Evolutionary conservation across 192 early-diverging fungal species (phyloP), one percentile per base, ranked within the genome.

Genomic region (Coemansia sp.): DNA sequence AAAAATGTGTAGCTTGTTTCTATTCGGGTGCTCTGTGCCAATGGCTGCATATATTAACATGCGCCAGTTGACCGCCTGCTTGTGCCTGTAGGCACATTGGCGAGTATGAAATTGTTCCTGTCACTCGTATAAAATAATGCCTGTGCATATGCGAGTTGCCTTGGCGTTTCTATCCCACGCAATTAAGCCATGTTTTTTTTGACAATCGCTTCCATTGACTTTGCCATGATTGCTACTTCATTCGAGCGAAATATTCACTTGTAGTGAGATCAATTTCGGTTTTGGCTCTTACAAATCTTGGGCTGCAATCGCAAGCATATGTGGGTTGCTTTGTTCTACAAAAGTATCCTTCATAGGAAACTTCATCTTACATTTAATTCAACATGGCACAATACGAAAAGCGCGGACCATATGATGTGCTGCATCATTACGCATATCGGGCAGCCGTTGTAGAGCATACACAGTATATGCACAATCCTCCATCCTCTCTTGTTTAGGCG

Each of bases 11-110:
- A 51, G 49, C 49, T 51, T 51, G 8, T 15, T 51, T 22, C 20
- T 5, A 20, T 22, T 51, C 49, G 49, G 49, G 49, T 51, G 49
- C 49, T 51, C 49, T 51, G 49, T 51, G 20, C 49, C 49, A 22
- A 51, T 51, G 16, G 31, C 16, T 59, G 57, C 57, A 59, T 59
- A 59, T 18, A 59, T 59, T 59, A 29, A 59, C 33, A 36, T 59
- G 57, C 18, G 13, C 31, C 51, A 27, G 51, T 43, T 43, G 42
- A 43, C 42, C 42, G 13, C 18, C 20, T 20, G 49, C 49, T 51
- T 51, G 49, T 51, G 20, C 49, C 49, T 51, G n/a, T 20, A 51
- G n/a, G 49, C 49, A 51, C 49, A 51, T 51, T 51, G 49, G 8
- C 49, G 11, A 59, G 31, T 36, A 59, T 34, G 57, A 59, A 31